Evolutionary conservation across 2,329 filamentous ascomycete species (phyloP).

Genomic region (Ophiostoma sp.): DNA sequence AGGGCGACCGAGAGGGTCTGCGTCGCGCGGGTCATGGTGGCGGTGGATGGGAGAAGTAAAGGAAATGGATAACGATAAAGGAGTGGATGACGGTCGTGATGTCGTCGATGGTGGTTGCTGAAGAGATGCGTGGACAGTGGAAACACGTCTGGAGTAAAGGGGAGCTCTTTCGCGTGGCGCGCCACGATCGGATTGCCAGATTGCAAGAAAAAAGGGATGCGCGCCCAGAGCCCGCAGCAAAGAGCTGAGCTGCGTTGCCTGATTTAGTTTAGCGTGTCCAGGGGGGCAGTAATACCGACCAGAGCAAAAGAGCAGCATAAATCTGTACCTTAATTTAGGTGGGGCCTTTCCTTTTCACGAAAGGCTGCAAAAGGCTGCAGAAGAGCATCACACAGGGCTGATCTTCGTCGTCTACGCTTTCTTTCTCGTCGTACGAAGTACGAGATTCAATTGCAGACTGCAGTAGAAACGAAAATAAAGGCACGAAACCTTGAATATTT

Average conservation of each 20-base stretch:
- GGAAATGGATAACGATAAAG: neutral
- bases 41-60: neutral
- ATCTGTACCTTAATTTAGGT: conserved; percentile 11
- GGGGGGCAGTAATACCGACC: neutral
- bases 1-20: conserved; percentile 88
- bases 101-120: neutral
- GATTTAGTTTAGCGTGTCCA: neutral
- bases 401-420: neutral
- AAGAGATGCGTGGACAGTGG: neutral
- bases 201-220: conserved; percentile 24
- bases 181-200: conserved; percentile 24
- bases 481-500: neutral
- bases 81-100: neutral
- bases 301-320: neutral
- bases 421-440: neutral
- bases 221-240: neutral
- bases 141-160: neutral
- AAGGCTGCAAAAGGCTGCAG: neutral
- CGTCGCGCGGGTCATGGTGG: conserved; percentile 86
- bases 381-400: neutral
- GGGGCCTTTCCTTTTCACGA: neutral
- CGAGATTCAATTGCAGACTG: neutral
- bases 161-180: conserved; percentile 9
- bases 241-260: neutral
- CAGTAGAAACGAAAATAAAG: neutral